These are phyloP conservation scores for Casuarina glauca DNA, from an alignment of 306 rosid species.

Conservation along the genomic window DNA sequence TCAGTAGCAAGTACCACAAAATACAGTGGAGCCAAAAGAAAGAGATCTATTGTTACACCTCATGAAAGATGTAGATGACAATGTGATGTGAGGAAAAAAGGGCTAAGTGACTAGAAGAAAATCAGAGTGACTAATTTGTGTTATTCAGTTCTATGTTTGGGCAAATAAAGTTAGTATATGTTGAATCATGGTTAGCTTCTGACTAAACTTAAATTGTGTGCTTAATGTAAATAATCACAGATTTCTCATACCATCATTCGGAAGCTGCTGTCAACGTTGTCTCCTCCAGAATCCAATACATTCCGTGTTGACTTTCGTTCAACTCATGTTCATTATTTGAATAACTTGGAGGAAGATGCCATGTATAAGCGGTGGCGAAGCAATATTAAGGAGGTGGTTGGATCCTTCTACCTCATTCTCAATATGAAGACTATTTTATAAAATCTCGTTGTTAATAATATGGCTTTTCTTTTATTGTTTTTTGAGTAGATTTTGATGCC, in stretches of 20 bases:
- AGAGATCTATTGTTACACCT: too few relatives aligned
- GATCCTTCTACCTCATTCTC: slow-evolving; percentile 15
- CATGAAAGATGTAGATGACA: too few relatives aligned
- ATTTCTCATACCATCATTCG: slow-evolving; percentile 64
- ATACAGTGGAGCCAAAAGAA: too few relatives aligned
- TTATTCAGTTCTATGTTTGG: neutral
- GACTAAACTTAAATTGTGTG: slow-evolving; percentile 21
- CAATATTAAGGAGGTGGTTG: slow-evolving; percentile 76
- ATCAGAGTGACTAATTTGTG: neutral
- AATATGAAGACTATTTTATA: neutral
- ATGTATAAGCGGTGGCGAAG: slow-evolving; percentile 85
- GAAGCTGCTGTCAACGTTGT: slow-evolving; percentile 74
- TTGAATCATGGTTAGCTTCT: slow-evolving; percentile 20
- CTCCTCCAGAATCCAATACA: slow-evolving; percentile 77
- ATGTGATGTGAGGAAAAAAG: too few relatives aligned
- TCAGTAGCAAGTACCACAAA: too few relatives aligned
- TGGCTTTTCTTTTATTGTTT: neutral
- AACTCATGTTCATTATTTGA: slow-evolving; percentile 79
- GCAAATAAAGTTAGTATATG: slow-evolving; percentile 5
- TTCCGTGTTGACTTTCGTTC: slow-evolving; percentile 95
- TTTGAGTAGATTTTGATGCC: slow-evolving; percentile 88
- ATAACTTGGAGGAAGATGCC: slow-evolving; percentile 94
- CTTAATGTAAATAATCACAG: slow-evolving; percentile 47
- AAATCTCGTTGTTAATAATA: slow-evolving; percentile 1
- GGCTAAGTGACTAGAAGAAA: neutral